Conservation (phyloP, 2,329 filamentous ascomycete species). For the Calonectria pseudoturangicola region DNA sequence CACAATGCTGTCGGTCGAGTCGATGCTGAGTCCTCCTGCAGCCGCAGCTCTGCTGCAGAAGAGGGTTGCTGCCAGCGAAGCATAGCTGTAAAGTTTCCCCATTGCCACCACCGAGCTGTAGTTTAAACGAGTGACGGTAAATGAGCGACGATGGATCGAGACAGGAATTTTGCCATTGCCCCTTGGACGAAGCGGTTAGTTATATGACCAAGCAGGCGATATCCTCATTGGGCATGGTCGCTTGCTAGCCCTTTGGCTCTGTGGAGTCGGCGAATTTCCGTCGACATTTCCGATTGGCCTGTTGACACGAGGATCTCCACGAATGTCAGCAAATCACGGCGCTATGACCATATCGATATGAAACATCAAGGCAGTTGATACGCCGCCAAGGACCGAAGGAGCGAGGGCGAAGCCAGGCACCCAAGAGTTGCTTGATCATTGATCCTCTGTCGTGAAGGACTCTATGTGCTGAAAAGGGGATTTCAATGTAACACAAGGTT, state of each 20-base stretch:
- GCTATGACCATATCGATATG: not conserved
- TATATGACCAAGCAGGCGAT: not conserved
- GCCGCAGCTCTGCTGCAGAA: not conserved
- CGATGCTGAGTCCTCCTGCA: slow-evolving; percentile 15
- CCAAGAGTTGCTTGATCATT: no score
- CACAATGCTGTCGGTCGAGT: not conserved
- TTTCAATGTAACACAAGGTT: no score
- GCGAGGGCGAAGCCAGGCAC: no score
- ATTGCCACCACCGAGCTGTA: not conserved
- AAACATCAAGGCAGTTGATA: not conserved
- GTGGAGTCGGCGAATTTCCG: slow-evolving; percentile 9
- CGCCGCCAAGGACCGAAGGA: no score
- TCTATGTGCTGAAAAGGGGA: no score
- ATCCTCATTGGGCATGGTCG: slow-evolving; percentile 7
- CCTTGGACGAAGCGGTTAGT: not conserved
- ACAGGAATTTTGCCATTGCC: no score
- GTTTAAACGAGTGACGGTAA: slow-evolving; percentile 6
- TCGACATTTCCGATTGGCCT: slow-evolving; percentile 2
- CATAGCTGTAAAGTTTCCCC: not conserved
- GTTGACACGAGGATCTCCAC: not conserved
- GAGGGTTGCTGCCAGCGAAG: not conserved
- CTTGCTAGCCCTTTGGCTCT: not conserved
- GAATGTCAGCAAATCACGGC: not conserved
- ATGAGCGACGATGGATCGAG: not conserved
- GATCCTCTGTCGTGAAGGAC: no score